Evolutionary conservation across 108 stramenopile genomes (phyloP).

Genomic region (Cyclotella sp.): DNA sequence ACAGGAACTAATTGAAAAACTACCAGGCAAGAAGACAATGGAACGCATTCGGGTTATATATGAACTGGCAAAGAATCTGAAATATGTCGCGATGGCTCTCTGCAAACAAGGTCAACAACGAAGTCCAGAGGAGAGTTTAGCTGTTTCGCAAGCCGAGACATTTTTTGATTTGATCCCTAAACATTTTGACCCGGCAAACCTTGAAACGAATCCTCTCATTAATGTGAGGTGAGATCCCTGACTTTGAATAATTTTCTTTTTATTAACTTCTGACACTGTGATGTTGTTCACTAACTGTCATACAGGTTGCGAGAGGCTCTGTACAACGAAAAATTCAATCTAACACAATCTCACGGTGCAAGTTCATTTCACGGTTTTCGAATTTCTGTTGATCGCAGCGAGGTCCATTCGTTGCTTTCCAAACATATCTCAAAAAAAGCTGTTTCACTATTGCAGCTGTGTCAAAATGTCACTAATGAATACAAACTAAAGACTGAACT

Average conservation of each 20-base stretch:
- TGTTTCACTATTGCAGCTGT: no score
- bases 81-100: not conserved
- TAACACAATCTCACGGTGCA: not conserved
- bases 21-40: constrained; percentile 5
- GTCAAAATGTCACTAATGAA: not conserved
- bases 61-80: not conserved
- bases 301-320: constrained; percentile 7
- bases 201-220: constrained; percentile 21
- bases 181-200: not conserved
- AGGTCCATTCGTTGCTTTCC: constrained; percentile 11
- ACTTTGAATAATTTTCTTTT: no score
- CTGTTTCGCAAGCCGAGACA: constrained; percentile 1
- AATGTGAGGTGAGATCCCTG: no score
- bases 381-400: constrained; percentile 1
- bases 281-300: no score
- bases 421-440: no score
- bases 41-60: constrained; percentile 5
- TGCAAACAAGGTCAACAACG: not conserved
- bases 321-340: not conserved
- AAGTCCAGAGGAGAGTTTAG: constrained; percentile 4
- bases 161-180: constrained; percentile 16
- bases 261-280: no score
- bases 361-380: not conserved
- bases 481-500: not conserved
- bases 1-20: not conserved